Percentiles rank a stretch among this genome's conserved stretches.
phyloP scores from a whole-genome alignment of 169 alveolate species.

The Plasmodium sp. region DNA sequence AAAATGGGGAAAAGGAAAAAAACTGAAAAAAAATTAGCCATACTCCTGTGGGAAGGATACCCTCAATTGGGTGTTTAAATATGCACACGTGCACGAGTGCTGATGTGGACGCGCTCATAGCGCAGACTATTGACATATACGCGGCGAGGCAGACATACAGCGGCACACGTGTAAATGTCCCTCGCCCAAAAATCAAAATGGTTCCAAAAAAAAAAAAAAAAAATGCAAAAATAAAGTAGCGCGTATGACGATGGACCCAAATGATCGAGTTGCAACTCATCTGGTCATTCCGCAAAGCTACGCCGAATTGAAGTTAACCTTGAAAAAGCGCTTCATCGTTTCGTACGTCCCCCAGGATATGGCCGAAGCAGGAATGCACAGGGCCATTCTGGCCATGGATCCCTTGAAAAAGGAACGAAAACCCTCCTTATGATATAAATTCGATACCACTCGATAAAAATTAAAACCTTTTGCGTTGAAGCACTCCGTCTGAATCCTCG shows the following conservation, averaged over 20 bases:
- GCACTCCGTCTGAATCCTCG: slow-evolving; percentile 95
- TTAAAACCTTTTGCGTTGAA: slow-evolving; percentile 76
- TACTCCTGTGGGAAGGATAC: not conserved
- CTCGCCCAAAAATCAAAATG: slow-evolving; percentile 23
- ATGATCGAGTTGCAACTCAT: not conserved
- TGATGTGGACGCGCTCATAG: not conserved
- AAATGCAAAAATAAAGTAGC: not conserved
- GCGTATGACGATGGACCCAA: not conserved
- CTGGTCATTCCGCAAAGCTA: not conserved
- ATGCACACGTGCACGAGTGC: not conserved
- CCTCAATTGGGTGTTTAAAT: not conserved
- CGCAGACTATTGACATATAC: not conserved
- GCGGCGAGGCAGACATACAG: not conserved
- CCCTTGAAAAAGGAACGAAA: slow-evolving; percentile 93
- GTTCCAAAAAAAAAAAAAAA: slow-evolving; percentile 24
- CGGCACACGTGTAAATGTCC: not conserved
- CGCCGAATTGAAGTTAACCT: slow-evolving; percentile 42
- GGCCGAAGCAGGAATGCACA: slow-evolving; percentile 95
- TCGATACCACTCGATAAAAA: slow-evolving; percentile 78
- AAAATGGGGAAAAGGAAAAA: not conserved
- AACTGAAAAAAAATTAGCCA: not conserved
- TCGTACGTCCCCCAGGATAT: slow-evolving; percentile 97
- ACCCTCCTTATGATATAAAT: slow-evolving; percentile 88
- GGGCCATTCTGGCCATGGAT: slow-evolving; percentile 90
- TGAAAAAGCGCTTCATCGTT: slow-evolving; percentile 85